Percentiles rank a stretch among this genome's conserved stretches.
phyloP scores from a whole-genome alignment of 1,139 yeast species.

The Geotrichum citri-aurantii region DNA sequence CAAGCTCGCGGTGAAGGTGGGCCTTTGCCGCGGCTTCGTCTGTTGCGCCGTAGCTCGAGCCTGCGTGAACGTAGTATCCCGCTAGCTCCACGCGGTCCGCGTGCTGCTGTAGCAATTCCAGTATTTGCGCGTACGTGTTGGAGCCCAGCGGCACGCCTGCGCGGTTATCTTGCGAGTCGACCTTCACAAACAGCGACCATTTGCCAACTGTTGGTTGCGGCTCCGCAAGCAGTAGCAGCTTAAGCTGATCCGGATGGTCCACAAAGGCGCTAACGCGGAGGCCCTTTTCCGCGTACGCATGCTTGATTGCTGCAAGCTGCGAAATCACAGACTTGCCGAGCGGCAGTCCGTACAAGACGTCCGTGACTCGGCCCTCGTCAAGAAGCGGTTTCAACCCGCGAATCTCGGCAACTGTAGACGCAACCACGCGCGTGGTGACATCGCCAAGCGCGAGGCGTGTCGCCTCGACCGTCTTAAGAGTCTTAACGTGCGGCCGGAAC shows the following conservation, averaged over 20 bases:
- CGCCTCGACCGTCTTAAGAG: slow-evolving; percentile 58
- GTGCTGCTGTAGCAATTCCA: slow-evolving; percentile 33
- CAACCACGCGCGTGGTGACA: slow-evolving; percentile 47
- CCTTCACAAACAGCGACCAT: slow-evolving; percentile 43
- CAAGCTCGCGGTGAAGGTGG: slow-evolving; percentile 50
- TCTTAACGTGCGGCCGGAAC: slow-evolving; percentile 69
- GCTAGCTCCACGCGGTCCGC: slow-evolving; percentile 35
- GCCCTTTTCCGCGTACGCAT: slow-evolving; percentile 21
- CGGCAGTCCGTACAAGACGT: slow-evolving; percentile 66
- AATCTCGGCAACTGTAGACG: slow-evolving; percentile 66
- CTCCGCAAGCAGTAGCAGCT: slow-evolving; percentile 42
- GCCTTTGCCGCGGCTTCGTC: slow-evolving; percentile 46
- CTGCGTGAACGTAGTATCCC: slow-evolving; percentile 78
- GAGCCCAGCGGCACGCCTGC: slow-evolving; percentile 51
- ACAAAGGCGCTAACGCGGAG: slow-evolving; percentile 51
- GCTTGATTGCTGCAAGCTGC: slow-evolving; percentile 44
- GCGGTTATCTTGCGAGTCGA: slow-evolving; percentile 39
- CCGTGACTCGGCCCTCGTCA: slow-evolving; percentile 45
- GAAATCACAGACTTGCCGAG: slow-evolving; percentile 46
- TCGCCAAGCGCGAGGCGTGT: slow-evolving; percentile 44
- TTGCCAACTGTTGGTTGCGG: slow-evolving; percentile 37
- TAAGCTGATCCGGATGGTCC: slow-evolving; percentile 55
- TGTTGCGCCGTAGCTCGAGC: slow-evolving; percentile 58
- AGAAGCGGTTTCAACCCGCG: slow-evolving; percentile 47
- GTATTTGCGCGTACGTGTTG: slow-evolving; percentile 31